Percentiles rank a stretch among this genome's conserved stretches.
Evolutionary conservation across 1,284 basidiomycete genomes (phyloP).

Genomic region (Cryptococcus neoformans): DNA sequence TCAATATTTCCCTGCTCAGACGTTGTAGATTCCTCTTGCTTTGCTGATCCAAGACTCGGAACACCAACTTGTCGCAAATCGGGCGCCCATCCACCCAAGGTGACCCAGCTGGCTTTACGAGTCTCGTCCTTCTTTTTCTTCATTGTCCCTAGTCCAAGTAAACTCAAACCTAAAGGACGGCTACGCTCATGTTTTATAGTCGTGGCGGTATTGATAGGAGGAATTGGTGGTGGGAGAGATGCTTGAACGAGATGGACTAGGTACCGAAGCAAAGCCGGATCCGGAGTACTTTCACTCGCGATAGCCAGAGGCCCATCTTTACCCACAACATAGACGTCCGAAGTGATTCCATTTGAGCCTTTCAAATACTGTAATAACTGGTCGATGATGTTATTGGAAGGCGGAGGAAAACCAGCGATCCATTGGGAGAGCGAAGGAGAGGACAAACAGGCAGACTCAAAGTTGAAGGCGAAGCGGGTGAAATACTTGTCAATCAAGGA

Average conservation of each 20-base stretch:
- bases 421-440: conserved; percentile 14
- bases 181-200: background rate
- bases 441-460: conserved; percentile 26
- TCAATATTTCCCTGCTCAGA: background rate
- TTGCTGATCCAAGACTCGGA: background rate
- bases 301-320: conserved; percentile 19
- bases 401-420: conserved; percentile 20
- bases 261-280: conserved; percentile 21
- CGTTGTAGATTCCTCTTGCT: background rate
- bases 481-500: conserved; percentile 37
- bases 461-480: conserved; percentile 38
- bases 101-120: conserved; percentile 27
- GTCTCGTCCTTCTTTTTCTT: conserved; percentile 1
- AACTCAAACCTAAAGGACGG: conserved; percentile 22
- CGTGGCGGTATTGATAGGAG: background rate
- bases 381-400: background rate
- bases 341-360: background rate
- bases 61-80: conserved; percentile 7
- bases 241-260: conserved; percentile 15
- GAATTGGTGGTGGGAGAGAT: conserved; percentile 12
- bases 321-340: conserved; percentile 6
- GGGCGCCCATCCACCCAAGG: conserved; percentile 24
- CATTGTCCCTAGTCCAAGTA: conserved; percentile 13
- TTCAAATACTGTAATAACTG: background rate
- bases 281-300: background rate